Evolutionary conservation across 805 yeast genomes (phyloP), one percentile per base, ranked within the genome.

Genomic region (Starmerella apicola): DNA sequence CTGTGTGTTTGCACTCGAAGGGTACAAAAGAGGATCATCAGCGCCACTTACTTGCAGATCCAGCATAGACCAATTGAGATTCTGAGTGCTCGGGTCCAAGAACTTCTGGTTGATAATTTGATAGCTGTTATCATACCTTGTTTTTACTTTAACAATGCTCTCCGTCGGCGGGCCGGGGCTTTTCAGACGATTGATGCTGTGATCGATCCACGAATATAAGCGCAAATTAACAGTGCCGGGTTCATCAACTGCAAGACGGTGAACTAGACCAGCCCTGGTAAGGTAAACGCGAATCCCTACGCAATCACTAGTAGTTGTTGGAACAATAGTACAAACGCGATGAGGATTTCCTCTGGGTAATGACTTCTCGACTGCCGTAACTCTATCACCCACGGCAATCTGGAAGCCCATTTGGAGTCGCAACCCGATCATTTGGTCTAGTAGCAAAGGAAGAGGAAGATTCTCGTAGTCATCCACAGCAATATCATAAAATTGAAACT

Each of bases 21-120:
- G 46, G 24, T 44, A 38, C 6, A 56, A 47, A 41, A 74, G 62
- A 1, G 74, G 72, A 48, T 84, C 95, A 22, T 79, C 85, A 55
- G 78, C 81, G 3, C 98, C 98, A 0, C 96, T 94, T n/a, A 86
- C 58, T 19, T 73, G 72, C 53, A 84, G 95, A 62, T 91, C 99
- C 49, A 86, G 67, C 46, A 77, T 80, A 51, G 86, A 86, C 98
- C 98, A 91, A 46, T 86, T 85, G 45, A 74, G 26, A 7, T 39
- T 36, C 20, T 55, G 51, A n/a, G 54, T 35, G 5, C 53, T 51
- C 1, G 68, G 69, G 13, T 67, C 67, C 16, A 72, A 61, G 2
- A 76, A 72, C 43, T 74, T 75, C 5, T 78, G 69, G 40, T 63
- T 66, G 1, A 84, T 68, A 3, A 69, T 64, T 19, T 72, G 62